phyloP scores from a whole-genome alignment of 768 basidiomycete genomes.

The Nidula microcarpa region DNA sequence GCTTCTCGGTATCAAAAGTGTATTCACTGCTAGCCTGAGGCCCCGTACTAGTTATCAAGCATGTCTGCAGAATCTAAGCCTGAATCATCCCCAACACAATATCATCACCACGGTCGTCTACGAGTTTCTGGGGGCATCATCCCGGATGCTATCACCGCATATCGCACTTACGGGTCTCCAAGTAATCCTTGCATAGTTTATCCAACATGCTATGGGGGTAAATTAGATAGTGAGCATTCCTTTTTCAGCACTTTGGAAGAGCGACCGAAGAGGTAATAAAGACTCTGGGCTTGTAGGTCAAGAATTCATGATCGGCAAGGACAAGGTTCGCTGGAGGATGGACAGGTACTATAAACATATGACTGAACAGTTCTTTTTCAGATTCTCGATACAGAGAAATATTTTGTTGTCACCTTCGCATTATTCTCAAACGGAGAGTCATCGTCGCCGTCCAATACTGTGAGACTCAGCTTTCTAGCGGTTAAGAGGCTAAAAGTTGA shows the following conservation, averaged over 20 bases:
- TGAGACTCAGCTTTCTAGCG: slow-evolving; percentile 11
- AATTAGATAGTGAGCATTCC: slow-evolving; percentile 37
- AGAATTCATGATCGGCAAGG: slow-evolving; percentile 42
- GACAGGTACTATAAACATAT: not conserved
- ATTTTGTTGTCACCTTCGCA: slow-evolving; percentile 54
- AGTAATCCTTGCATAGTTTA: slow-evolving; percentile 54
- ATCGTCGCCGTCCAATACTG: slow-evolving; percentile 61
- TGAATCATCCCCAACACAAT: slow-evolving; percentile 16
- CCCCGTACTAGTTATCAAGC: too few species aligned
- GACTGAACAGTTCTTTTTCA: slow-evolving; percentile 9
- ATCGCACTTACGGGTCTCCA: slow-evolving; percentile 49
- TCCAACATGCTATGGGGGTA: slow-evolving; percentile 53
- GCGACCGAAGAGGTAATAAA: not conserved
- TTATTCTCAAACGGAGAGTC: slow-evolving; percentile 63
- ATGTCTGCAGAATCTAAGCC: not conserved
- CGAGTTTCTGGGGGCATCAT: slow-evolving; percentile 47
- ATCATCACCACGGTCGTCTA: slow-evolving; percentile 54
- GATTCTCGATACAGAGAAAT: slow-evolving; percentile 48
- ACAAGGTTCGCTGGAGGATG: slow-evolving; percentile 30
- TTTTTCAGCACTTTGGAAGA: not conserved
- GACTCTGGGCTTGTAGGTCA: slow-evolving; percentile 30
- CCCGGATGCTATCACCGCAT: slow-evolving; percentile 56
- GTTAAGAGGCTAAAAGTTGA: not conserved
- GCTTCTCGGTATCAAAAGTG: too few species aligned
- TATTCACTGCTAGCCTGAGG: too few species aligned